Conservation (phyloP, 371 early-diverging fungal species). For the Catenaria anguillulae region DNA sequence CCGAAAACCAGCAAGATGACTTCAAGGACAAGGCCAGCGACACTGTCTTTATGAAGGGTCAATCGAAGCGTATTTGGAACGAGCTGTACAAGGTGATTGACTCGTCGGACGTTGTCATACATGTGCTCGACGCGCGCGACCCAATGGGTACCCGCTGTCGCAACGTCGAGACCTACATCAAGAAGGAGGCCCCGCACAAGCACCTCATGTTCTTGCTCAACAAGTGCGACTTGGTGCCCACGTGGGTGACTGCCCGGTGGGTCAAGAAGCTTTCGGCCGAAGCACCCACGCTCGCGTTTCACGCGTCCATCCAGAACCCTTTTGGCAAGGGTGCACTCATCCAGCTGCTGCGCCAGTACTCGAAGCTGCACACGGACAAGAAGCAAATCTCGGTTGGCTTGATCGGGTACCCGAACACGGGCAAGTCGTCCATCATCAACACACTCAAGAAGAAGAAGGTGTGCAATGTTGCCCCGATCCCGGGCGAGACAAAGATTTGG, state of each 20-base stretch:
- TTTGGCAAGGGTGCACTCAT: conserved; percentile 98
- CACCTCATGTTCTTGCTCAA: conserved; percentile 97
- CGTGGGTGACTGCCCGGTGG: conserved; percentile 96
- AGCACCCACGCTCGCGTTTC: conserved; percentile 96
- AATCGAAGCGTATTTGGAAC: conserved; percentile 97
- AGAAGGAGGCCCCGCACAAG: conserved; percentile 92
- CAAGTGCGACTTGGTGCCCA: conserved; percentile 99
- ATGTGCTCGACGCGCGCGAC: conserved; percentile 98
- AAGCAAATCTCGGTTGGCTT: conserved; percentile 96
- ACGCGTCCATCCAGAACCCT: conserved; percentile 91
- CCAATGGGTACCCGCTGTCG: conserved; percentile 93
- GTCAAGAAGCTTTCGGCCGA: conserved; percentile 76
- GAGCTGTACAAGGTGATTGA: conserved; percentile 99
- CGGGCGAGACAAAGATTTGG: conserved; percentile 99
- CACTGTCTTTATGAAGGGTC: conserved; percentile 83
- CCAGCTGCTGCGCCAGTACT: conserved; percentile 93
- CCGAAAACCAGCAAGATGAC: conserved; percentile 56
- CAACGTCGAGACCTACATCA: conserved; percentile 79
- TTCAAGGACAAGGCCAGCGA: conserved; percentile 59
- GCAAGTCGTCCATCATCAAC: conserved; percentile 97
- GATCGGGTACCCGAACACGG: conserved; percentile 95
- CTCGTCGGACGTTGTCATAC: conserved; percentile 94
- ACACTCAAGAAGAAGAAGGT: conserved; percentile 92
- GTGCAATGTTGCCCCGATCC: conserved; percentile 97
- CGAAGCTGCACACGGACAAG: conserved; percentile 86